Conservation (phyloP, 169 alveolate species). For the Neospora caninum region DNA sequence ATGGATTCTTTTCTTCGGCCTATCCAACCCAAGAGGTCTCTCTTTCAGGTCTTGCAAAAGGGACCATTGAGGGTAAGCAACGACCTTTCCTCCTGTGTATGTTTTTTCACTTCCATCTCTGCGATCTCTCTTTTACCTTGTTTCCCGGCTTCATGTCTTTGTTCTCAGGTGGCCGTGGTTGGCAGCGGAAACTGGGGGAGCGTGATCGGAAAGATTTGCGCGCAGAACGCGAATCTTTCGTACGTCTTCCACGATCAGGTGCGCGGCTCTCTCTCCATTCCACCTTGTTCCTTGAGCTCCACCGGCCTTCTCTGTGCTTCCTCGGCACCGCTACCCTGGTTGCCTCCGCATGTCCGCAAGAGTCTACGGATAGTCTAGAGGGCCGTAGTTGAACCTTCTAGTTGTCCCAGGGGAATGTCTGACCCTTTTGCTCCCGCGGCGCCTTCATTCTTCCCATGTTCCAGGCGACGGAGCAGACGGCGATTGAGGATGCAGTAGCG, state of each 20-base stretch:
- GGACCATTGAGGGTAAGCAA: constrained; percentile 65
- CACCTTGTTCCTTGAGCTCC: too few relatives aligned
- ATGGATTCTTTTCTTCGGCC: constrained; percentile 29
- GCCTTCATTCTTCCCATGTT: too few relatives aligned
- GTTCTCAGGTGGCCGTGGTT: constrained; percentile 79
- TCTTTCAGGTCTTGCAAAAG: constrained; percentile 61
- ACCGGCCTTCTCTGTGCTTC: background rate
- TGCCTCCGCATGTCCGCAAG: too few relatives aligned
- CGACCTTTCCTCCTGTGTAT: background rate
- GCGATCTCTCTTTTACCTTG: background rate
- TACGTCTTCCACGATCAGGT: constrained; percentile 65
- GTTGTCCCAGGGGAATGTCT: too few relatives aligned
- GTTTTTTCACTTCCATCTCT: background rate
- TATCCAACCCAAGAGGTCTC: constrained; percentile 27
- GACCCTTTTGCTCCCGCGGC: too few relatives aligned
- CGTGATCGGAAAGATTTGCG: constrained; percentile 82
- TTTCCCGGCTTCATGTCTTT: background rate
- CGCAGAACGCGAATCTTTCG: constrained; percentile 70
- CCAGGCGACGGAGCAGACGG: too few relatives aligned
- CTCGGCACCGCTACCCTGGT: background rate
- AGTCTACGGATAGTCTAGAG: too few relatives aligned
- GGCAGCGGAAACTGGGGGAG: constrained; percentile 92
- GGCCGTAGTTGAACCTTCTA: too few relatives aligned
- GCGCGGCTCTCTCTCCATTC: background rate
- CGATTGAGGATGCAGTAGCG: too few relatives aligned